Evolutionary conservation across 495 filamentous ascomycete species (phyloP).

Genomic region (Articulospora tetracladia): DNA sequence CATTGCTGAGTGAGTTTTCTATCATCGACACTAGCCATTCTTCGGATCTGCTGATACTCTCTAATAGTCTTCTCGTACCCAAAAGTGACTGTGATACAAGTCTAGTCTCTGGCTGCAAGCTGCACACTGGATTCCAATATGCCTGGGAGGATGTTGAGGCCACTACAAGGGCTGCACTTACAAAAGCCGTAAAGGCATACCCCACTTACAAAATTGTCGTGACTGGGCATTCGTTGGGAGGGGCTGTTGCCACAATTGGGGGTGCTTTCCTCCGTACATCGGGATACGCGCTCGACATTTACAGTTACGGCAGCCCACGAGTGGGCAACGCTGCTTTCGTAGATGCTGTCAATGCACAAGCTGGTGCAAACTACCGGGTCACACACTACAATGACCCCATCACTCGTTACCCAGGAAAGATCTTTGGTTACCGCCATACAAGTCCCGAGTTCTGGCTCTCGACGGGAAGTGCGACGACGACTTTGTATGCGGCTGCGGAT

Average conservation of each 20-base stretch:
- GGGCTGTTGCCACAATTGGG: constrained; percentile 54
- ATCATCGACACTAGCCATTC: neutral
- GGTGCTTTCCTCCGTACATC: constrained; percentile 49
- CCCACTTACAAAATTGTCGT: constrained; percentile 45
- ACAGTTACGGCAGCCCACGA: constrained; percentile 58
- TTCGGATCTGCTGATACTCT: neutral
- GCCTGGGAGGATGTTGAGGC: constrained; percentile 45
- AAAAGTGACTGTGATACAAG: constrained; percentile 27
- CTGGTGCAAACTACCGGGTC: constrained; percentile 47
- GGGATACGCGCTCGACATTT: constrained; percentile 32
- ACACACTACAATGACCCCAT: constrained; percentile 60
- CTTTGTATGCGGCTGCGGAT: constrained; percentile 25
- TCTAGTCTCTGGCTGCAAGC: constrained; percentile 47
- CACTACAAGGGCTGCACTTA: constrained; percentile 38
- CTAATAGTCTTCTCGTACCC: constrained; percentile 48
- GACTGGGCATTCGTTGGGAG: constrained; percentile 61
- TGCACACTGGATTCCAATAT: constrained; percentile 51
- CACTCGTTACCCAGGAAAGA: constrained; percentile 48
- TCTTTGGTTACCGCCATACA: constrained; percentile 48
- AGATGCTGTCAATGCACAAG: constrained; percentile 44
- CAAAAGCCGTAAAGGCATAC: constrained; percentile 30
- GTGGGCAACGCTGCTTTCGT: constrained; percentile 50
- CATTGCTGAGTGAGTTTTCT: constrained; percentile 33
- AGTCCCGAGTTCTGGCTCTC: constrained; percentile 55
- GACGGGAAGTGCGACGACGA: constrained; percentile 18